These are phyloP conservation scores for Reutealis trisperma DNA, from an alignment of 345 rosid genomes.

Conservation along the genomic window DNA sequence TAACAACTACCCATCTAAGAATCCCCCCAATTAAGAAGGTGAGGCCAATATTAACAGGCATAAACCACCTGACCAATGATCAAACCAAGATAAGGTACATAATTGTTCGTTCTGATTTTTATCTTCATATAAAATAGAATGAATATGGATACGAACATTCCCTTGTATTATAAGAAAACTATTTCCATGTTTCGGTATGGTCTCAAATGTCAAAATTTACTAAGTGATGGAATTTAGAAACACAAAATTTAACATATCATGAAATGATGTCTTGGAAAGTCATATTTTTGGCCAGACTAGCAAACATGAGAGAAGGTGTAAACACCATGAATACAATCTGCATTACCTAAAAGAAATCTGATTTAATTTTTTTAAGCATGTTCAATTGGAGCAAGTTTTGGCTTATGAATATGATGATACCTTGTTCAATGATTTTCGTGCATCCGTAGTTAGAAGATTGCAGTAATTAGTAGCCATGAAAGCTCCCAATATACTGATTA, in stretches of 20 bases:
- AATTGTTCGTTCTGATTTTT: no score
- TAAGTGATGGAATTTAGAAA: no score
- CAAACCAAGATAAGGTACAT: not conserved
- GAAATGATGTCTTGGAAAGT: conserved; percentile 82
- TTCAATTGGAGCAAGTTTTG: not conserved
- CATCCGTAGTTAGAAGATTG: conserved; percentile 60
- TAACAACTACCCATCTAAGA: conserved; percentile 86
- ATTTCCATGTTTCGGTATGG: not conserved
- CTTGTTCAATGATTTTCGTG: conserved; percentile 79
- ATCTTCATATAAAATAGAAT: no score
- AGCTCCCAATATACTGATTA: conserved; percentile 78
- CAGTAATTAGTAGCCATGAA: conserved; percentile 64
- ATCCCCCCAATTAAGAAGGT: conserved; percentile 77
- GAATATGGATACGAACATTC: no score
- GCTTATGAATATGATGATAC: conserved; percentile 20
- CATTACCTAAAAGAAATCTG: not conserved
- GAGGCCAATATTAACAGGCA: conserved; percentile 85
- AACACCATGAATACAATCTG: conserved; percentile 83
- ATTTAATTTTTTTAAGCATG: no score
- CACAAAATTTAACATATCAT: conserved; percentile 43
- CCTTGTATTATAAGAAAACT: not conserved
- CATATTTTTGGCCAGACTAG: conserved; percentile 78
- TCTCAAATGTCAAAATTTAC: no score
- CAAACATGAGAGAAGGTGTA: conserved; percentile 86
- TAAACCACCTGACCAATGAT: conserved; percentile 74